A percentile compares a stretch with the other conserved stretches of the same genome.
Evolutionary conservation across 345 rosid species (phyloP).

Genomic region (Carallia brachiata): DNA sequence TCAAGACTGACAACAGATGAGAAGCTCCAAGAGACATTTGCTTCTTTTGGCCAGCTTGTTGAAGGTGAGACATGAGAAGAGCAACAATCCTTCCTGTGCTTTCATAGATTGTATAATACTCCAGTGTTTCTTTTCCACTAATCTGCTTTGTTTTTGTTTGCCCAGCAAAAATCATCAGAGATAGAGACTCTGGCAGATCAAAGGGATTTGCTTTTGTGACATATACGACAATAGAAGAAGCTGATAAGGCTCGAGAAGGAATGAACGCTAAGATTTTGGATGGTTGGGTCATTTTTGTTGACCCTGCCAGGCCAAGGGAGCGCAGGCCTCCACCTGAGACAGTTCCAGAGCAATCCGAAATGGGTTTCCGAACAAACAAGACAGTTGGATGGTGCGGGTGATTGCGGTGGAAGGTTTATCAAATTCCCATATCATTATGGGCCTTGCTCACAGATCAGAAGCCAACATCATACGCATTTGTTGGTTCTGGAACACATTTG

Average conservation of each 20-base stretch:
- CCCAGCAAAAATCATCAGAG: constrained; percentile 67
- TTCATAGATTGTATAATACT: not conserved
- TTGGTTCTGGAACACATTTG: too few species aligned
- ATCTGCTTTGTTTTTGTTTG: not conserved
- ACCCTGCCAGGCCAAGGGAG: constrained; percentile 83
- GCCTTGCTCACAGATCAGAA: too few species aligned
- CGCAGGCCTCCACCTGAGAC: constrained; percentile 40
- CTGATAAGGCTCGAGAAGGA: constrained; percentile 77
- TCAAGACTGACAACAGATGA: constrained; percentile 71
- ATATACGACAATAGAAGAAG: constrained; percentile 67
- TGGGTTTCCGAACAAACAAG: constrained; percentile 68
- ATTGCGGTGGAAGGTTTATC: constrained; percentile 14
- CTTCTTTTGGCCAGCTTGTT: constrained; percentile 66
- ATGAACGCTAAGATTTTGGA: constrained; percentile 89
- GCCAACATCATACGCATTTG: too few species aligned
- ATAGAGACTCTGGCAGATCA: constrained; percentile 67
- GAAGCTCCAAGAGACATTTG: constrained; percentile 72
- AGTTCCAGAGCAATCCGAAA: constrained; percentile 37
- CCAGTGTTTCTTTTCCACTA: not conserved
- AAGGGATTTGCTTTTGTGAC: constrained; percentile 84
- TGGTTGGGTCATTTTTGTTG: constrained; percentile 95
- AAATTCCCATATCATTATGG: not conserved
- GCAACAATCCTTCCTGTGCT: not conserved
- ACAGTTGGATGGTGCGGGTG: constrained; percentile 80
- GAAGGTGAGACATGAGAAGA: constrained; percentile 43